Base-by-base conservation (phyloP, 169 alveolate species). In the Cryptosporidium ryanae region DNA sequence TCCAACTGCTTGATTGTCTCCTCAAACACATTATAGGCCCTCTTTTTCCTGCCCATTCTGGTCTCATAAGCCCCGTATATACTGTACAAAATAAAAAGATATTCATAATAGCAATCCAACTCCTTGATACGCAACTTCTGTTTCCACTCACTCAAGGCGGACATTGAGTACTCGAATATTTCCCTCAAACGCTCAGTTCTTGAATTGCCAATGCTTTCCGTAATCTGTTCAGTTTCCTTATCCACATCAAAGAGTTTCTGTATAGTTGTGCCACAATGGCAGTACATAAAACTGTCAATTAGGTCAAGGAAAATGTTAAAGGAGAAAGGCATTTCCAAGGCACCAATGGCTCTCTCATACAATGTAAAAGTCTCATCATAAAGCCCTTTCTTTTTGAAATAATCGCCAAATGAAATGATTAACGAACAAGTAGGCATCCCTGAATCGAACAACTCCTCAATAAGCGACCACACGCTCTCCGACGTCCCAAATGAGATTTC, bases 311-410 rank as follows among this genome's bases (percentile, higher is more conserved):
- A 76, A 38, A 76, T n/a, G 0, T 48, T 25, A 55, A 38, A 59
- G 34, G 71, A 38, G 59, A 34, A 76, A 7, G 27, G 87, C 32
- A 55, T 43, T 1, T 67, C 46, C 63, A 76, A 29, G 2, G 63
- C 25, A 46, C n/a, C 50, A 12, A 76, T 38, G 13, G 87, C 64
- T 18, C 87, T 64, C 23, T 76, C 87, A 76, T 76, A 76, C 1
- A 76, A 44, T 76, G 76, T 32, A 59, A 76, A 76, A 18, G 87
- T 23, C 29, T 76, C 87, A 12, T 76, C 87, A 34, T 25, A 76
- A 21, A 50, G 63, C 2, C 34, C 48, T 15, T 59, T 57, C 15
- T 15, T 25, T 38, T 52, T 59, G 32, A 76, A 76, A 61, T 76
- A 76, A 18, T 49, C 49, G 2, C 76, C 87, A 48, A 59, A 76